These are phyloP conservation scores for Westerdykella sp. DNA, from an alignment of 2,329 filamentous ascomycete genomes.

Conservation along the genomic window DNA sequence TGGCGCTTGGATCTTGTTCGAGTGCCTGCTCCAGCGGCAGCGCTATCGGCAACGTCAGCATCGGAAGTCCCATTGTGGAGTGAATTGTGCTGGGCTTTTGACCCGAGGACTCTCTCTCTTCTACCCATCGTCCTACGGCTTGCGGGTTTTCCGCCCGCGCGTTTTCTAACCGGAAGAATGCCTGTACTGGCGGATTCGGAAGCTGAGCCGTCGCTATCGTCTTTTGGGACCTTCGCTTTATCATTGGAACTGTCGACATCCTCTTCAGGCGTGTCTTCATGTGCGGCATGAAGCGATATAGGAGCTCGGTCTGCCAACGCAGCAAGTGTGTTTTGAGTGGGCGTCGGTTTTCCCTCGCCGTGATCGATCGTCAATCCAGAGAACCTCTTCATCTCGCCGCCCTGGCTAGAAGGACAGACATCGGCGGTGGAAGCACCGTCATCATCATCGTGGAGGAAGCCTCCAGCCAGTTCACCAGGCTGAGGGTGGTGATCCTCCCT, in stretches of 20 bases:
- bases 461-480: conserved; percentile 30
- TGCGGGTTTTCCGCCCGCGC: too few relatives aligned
- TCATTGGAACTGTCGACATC: conserved; percentile 2
- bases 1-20: conserved; percentile 19
- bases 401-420: too few relatives aligned
- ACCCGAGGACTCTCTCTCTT: too few relatives aligned
- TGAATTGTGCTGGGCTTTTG: too few relatives aligned
- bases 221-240: conserved; percentile 2
- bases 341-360: conserved; percentile 15
- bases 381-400: conserved; percentile 5
- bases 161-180: too few relatives aligned
- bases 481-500: conserved; percentile 23
- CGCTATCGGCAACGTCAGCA: too few relatives aligned
- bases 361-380: conserved; percentile 29
- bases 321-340: conserved; percentile 1
- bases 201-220: too few relatives aligned
- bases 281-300: conserved; percentile 32
- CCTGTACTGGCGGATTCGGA: too few relatives aligned
- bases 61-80: too few relatives aligned
- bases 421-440: conserved; percentile 11
- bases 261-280: conserved; percentile 13
- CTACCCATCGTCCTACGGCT: too few relatives aligned
- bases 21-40: too few relatives aligned
- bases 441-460: conserved; percentile 33
- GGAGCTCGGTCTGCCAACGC: conserved; percentile 22